Conservation (phyloP, 2,329 filamentous ascomycete genomes). For the Exophiala xenobiotica region DNA sequence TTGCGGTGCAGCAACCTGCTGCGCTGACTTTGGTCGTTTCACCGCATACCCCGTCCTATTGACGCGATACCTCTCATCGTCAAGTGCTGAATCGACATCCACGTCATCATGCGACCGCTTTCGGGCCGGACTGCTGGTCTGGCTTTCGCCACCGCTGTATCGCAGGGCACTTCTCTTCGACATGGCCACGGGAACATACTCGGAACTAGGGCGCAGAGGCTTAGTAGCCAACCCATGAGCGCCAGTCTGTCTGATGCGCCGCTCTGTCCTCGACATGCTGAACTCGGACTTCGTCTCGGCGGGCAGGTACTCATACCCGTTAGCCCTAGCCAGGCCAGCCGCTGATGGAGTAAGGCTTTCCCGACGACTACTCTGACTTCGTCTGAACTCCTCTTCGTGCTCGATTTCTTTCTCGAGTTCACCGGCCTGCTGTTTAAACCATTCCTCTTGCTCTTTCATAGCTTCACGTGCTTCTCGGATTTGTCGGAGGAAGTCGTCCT, state of each 20-base stretch:
- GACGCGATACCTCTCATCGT: neutral
- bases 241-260: constrained; percentile 44
- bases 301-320: constrained; percentile 44
- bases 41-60: neutral
- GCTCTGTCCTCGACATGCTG: constrained; percentile 45
- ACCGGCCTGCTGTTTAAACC: constrained; percentile 30
- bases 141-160: constrained; percentile 10
- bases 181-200: constrained; percentile 29
- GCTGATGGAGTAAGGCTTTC: constrained; percentile 11
- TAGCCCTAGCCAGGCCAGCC: constrained; percentile 31
- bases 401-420: constrained; percentile 26
- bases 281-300: constrained; percentile 39
- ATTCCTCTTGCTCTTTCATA: constrained; percentile 31
- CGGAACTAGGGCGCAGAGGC: constrained; percentile 34
- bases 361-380: constrained; percentile 31
- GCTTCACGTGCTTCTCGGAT: constrained; percentile 32
- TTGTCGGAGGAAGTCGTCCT: constrained; percentile 33
- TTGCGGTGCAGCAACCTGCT: neutral
- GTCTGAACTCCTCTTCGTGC: constrained; percentile 31
- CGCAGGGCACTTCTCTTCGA: constrained; percentile 25
- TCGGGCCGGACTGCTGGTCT: constrained; percentile 14
- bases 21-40: constrained; percentile 12
- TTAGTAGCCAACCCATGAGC: constrained; percentile 44
- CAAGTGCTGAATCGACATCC: constrained; percentile 2
- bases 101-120: constrained; percentile 15